These are phyloP conservation scores for Cryptococcus neoformans DNA, from an alignment of 1,284 basidiomycete genomes.

Conservation along the genomic window DNA sequence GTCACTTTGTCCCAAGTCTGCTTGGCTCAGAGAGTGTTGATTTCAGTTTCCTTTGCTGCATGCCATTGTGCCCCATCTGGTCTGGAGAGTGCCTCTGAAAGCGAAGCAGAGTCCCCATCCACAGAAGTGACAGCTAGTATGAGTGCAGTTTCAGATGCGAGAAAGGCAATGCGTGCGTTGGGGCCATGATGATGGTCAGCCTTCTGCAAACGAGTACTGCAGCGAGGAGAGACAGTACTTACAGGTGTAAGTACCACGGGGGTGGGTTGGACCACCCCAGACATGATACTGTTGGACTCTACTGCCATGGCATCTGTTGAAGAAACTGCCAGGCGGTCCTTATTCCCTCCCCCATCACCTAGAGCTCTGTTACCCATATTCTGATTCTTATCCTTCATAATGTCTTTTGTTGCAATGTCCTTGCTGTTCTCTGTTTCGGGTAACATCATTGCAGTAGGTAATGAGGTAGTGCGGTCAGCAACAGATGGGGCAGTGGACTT, in stretches of 20 bases:
- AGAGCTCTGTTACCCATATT: too few species aligned
- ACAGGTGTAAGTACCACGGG: too few species aligned
- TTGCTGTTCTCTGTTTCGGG: background rate
- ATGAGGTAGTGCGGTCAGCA: background rate
- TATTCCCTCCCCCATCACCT: too few species aligned
- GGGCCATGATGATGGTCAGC: background rate
- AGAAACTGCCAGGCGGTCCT: too few species aligned
- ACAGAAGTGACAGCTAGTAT: background rate
- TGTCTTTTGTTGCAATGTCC: background rate
- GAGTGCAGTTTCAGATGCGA: background rate
- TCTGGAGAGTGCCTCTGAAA: background rate
- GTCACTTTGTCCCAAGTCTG: background rate
- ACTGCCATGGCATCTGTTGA: too few species aligned
- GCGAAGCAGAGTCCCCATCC: background rate
- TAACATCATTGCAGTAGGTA: background rate
- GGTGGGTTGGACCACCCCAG: too few species aligned
- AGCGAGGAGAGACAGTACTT: background rate
- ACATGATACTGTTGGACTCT: too few species aligned
- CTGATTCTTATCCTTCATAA: too few species aligned
- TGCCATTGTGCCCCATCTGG: background rate
- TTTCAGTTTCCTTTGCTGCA: background rate
- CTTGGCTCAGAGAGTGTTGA: background rate
- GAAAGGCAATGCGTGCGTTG: background rate
- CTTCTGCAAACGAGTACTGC: background rate
- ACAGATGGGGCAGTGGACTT: background rate